Base-by-base conservation (phyloP, 345 rosid genomes). In the Crucihimalaya himalaica region DNA sequence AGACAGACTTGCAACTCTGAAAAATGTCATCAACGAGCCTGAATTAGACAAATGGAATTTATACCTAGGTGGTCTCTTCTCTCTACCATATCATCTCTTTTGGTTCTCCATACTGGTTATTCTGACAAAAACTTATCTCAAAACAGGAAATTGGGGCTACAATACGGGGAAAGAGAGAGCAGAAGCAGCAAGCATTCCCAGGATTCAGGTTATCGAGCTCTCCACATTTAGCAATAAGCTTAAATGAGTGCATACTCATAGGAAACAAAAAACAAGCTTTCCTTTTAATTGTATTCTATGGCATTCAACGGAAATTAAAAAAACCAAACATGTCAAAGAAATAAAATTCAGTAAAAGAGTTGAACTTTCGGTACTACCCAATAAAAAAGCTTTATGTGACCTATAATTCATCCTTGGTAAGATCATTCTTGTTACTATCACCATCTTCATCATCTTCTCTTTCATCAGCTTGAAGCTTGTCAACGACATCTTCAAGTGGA, bases 1-100 rank as follows among this genome's bases (percentile, higher is more conserved):
- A 86, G 98, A 94, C 71, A 85, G 95, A 59, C 93, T 89, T 50
- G 93, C 93, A 35, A 94, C 97, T 4, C 82, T 91, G 54, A 94
- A 87, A 89, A 94, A 91, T 80, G 92, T 89, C 71, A 94, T 89
- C 64, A 88, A 86, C 77, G 95, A 89, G 70, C 90, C 95, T 63
- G 86, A 86, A 73, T 70, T 91, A 77, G 88, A 91, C 73, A 90
- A 87, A 53, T 91, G 97, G 95, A 89, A 87, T 79, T 73, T 94
- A 71, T 94, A 91, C 74, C 71, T 94, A 12, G 91, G 98, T 86
- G 32, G 43, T 14, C 72, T 70, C 13, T n/a, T 16, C 25, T 11
- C 45, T 16, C 25, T 23, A 18, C 21, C 16, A 5, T 35, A 37
- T 31, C 48, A 47, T 61, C 39, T 23, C 10, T 6, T 72, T 8